phyloP scores from a whole-genome alignment of 1,284 basidiomycete genomes.

The Rugosomyces carneus region DNA sequence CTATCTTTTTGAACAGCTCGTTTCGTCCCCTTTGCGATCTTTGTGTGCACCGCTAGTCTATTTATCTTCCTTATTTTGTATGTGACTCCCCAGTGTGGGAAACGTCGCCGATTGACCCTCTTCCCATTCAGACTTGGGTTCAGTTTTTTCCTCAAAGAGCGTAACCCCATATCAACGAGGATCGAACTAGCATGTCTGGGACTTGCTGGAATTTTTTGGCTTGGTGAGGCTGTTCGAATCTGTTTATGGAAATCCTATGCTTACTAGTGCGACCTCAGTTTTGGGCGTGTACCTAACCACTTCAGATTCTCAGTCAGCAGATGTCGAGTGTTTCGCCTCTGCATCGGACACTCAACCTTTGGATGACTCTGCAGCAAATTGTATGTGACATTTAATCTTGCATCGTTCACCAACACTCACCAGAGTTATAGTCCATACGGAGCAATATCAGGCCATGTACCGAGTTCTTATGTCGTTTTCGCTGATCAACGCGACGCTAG shows the following conservation, averaged over 20 bases:
- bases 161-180: constrained; percentile 73
- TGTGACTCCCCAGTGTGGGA: constrained; percentile 19
- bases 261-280: constrained; percentile 34
- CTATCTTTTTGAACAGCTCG: constrained; percentile 43
- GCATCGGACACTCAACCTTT: constrained; percentile 41
- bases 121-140: constrained; percentile 46
- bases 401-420: constrained; percentile 8
- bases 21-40: constrained; percentile 79
- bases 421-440: constrained; percentile 48
- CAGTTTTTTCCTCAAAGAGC: constrained; percentile 52
- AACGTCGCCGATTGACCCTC: background rate
- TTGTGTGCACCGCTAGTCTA: constrained; percentile 64
- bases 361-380: constrained; percentile 46
- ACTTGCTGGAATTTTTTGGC: constrained; percentile 70
- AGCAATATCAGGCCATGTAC: constrained; percentile 77
- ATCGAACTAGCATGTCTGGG: constrained; percentile 67
- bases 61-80: constrained; percentile 63
- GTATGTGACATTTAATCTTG: constrained; percentile 37
- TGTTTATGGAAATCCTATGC: constrained; percentile 7
- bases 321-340: constrained; percentile 74
- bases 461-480: constrained; percentile 72
- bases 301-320: constrained; percentile 67
- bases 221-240: constrained; percentile 42
- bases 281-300: constrained; percentile 66
- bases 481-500: constrained; percentile 64